Percentiles rank a stretch among this genome's conserved stretches.
Conservation (phyloP, 2,329 filamentous ascomycete genomes). For the Bisporella sp. region DNA sequence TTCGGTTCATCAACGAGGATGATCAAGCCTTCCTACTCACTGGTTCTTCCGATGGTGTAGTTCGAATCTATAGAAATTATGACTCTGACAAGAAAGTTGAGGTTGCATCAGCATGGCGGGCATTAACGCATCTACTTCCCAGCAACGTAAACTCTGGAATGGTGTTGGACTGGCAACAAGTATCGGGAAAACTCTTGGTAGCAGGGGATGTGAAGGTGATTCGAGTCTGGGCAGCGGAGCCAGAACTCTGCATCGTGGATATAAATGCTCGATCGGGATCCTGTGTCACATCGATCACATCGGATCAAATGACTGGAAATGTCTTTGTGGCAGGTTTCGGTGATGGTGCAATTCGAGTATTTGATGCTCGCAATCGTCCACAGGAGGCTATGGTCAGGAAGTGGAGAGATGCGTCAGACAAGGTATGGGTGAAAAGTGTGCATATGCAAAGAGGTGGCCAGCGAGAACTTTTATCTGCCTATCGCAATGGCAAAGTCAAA, state of each 20-base stretch:
- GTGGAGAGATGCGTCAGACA: slow-evolving; percentile 82
- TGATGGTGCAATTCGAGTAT: slow-evolving; percentile 88
- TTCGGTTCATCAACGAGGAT: slow-evolving; percentile 97
- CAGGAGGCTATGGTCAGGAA: slow-evolving; percentile 91
- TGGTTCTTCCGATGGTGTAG: slow-evolving; percentile 88
- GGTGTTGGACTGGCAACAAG: slow-evolving; percentile 98
- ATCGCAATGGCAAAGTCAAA: slow-evolving; percentile 86
- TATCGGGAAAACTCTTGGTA: slow-evolving; percentile 90
- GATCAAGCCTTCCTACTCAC: slow-evolving; percentile 93
- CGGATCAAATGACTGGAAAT: slow-evolving; percentile 95
- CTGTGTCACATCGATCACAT: slow-evolving; percentile 92
- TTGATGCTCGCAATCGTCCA: slow-evolving; percentile 78
- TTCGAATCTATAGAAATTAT: slow-evolving; percentile 91
- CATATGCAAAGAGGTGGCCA: slow-evolving; percentile 96
- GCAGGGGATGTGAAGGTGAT: slow-evolving; percentile 95
- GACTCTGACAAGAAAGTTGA: slow-evolving; percentile 70
- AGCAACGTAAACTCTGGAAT: slow-evolving; percentile 92
- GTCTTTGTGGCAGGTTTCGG: slow-evolving; percentile 95
- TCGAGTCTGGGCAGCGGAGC: slow-evolving; percentile 89
- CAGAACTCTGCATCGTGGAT: slow-evolving; percentile 87
- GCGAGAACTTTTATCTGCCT: slow-evolving; percentile 83
- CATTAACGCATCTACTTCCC: slow-evolving; percentile 86
- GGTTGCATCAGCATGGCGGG: slow-evolving; percentile 85
- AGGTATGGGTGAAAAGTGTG: slow-evolving; percentile 91
- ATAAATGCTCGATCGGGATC: slow-evolving; percentile 92